A percentile compares a stretch with the other conserved stretches of the same genome.
These are phyloP conservation scores for Geotrichum fermentans DNA, from an alignment of 1,139 yeast genomes.

Conservation along the genomic window DNA sequence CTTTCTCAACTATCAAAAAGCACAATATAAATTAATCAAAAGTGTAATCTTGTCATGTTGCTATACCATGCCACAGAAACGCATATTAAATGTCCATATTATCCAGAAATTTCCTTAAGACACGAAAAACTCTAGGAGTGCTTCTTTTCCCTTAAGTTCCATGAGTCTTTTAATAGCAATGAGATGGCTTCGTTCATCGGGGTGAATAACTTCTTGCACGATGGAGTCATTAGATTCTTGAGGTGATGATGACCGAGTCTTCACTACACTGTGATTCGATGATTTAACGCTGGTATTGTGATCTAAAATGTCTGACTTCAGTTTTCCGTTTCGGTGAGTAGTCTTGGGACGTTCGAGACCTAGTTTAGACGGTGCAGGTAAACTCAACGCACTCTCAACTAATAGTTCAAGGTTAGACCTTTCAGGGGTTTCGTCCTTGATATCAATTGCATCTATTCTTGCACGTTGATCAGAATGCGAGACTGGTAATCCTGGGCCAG, in stretches of 20 bases:
- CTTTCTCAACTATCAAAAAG: too few species aligned
- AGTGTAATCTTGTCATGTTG: too few species aligned
- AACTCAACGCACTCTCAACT: neutral
- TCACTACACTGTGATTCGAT: too few species aligned
- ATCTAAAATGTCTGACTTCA: neutral
- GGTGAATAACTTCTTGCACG: too few species aligned
- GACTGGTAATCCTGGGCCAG: neutral
- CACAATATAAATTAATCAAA: too few species aligned
- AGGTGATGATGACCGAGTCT: neutral
- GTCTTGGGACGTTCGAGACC: neutral
- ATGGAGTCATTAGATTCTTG: neutral
- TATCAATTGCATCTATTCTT: neutral
- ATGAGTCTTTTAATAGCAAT: conserved; percentile 56
- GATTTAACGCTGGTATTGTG: neutral
- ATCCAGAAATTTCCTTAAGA: too few species aligned
- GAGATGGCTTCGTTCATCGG: conserved; percentile 50
- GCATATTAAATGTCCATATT: too few species aligned
- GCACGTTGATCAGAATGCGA: conserved; percentile 20
- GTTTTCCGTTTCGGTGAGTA: neutral
- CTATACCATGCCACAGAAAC: too few species aligned
- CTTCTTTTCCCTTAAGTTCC: conserved; percentile 63
- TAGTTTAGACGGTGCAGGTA: neutral
- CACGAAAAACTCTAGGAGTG: conserved; percentile 54
- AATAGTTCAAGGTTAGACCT: neutral
- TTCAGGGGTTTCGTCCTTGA: conserved; percentile 31